Percentiles rank a stretch among this genome's conserved stretches.
phyloP scores from a whole-genome alignment of 345 rosid genomes.

The Eutrema heterophyllum region DNA sequence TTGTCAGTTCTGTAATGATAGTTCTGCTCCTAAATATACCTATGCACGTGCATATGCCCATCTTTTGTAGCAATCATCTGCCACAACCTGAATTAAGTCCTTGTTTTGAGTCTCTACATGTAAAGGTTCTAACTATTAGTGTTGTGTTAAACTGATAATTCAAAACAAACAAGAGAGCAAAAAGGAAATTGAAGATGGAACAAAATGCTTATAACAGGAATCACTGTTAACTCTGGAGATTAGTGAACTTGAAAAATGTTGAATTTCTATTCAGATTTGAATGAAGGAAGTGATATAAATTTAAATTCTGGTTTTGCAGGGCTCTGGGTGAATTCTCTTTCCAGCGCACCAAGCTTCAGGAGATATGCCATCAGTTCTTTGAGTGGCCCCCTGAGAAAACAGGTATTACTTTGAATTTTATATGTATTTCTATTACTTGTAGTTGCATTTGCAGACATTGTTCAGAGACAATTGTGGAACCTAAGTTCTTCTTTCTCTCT shows the following conservation, averaged over 20 bases:
- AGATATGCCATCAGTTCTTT: constrained; percentile 56
- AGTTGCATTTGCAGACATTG: constrained; percentile 5
- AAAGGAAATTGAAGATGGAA: not conserved
- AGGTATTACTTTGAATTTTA: constrained; percentile 39
- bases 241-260: no score
- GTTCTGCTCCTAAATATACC: not conserved
- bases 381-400: constrained; percentile 76
- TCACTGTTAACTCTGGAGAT: no score
- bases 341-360: constrained; percentile 52
- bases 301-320: constrained; percentile 28
- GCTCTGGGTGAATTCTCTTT: constrained; percentile 56
- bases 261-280: no score
- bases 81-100: no score
- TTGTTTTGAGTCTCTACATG: no score
- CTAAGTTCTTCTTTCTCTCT: not conserved
- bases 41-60: not conserved
- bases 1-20: not conserved
- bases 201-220: constrained; percentile 20
- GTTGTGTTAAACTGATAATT: not conserved
- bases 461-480: not conserved
- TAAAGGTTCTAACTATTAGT: not conserved
- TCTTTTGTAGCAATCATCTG: constrained; percentile 7
- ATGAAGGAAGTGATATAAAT: not conserved
- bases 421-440: not conserved
- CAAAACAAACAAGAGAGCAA: not conserved